phyloP scores from a whole-genome alignment of 2,329 filamentous ascomycete species.

The Fusarium haematococcum region DNA sequence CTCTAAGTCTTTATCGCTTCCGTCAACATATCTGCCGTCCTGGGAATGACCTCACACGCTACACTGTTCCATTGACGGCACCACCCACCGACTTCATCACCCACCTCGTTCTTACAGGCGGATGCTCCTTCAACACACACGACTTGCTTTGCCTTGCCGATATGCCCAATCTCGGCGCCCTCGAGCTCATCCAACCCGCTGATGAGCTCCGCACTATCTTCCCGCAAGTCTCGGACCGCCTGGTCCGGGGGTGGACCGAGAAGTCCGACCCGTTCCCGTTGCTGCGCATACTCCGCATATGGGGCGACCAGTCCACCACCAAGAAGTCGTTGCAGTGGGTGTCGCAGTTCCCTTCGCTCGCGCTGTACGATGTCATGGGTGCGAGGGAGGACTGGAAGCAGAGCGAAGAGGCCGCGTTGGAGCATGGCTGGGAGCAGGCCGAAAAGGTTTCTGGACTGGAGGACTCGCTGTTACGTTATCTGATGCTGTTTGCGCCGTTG shows the following conservation, averaged over 20 bases:
- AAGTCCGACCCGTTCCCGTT: conserved; percentile 57
- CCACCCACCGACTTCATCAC: conserved; percentile 54
- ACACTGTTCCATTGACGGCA: conserved; percentile 53
- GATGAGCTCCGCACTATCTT: conserved; percentile 46
- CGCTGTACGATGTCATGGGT: conserved; percentile 58
- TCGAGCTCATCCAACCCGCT: conserved; percentile 59
- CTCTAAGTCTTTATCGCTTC: conserved; percentile 53
- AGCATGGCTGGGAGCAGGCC: conserved; percentile 51
- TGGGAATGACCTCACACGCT: conserved; percentile 48
- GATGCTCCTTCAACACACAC: conserved; percentile 49
- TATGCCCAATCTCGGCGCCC: conserved; percentile 60
- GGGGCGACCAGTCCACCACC: conserved; percentile 56
- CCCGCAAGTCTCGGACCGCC: conserved; percentile 57
- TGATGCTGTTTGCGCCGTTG: conserved; percentile 50
- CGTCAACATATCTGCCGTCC: conserved; percentile 55
- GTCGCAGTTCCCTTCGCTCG: conserved; percentile 57
- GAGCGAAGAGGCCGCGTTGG: conserved; percentile 35
- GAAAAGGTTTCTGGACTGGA: conserved; percentile 40
- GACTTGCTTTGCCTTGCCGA: conserved; percentile 56
- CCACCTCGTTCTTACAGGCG: conserved; percentile 55
- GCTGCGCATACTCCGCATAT: conserved; percentile 60
- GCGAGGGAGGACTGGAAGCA: conserved; percentile 51
- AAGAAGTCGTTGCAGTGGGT: conserved; percentile 55
- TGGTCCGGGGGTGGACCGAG: conserved; percentile 60
- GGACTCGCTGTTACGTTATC: conserved; percentile 50